Evolutionary conservation across 176 grass and related monocot genomes (phyloP), one percentile per base, ranked within the genome.

Genomic region (Chloris gayana): DNA sequence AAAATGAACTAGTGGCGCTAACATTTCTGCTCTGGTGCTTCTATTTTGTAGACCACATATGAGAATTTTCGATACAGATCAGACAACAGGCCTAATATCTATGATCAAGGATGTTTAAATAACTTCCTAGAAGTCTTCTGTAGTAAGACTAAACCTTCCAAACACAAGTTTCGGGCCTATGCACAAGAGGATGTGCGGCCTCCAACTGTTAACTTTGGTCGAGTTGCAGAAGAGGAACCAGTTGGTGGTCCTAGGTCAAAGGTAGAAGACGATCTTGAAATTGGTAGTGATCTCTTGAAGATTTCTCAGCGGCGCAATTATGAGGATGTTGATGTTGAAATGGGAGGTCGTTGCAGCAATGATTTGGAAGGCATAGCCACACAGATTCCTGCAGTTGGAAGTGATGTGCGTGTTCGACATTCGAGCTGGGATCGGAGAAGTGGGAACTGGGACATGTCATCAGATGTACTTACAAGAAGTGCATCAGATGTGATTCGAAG

Each of bases 211-310:
- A 88, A 77, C 72, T 84, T 78, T 25, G 83, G 79, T 61, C 82
- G 83, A 64, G 73, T 73, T 13, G 60, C 56, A 44, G 81, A 91
- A 47, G 83, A 90, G 15, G 90, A 97, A 53, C 78, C 78, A 22
- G 61, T 72, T 73, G 87, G 92, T 17, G 81, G 88, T 21, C 90
- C 88, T 72, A 90, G 93, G 68, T 87, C 88, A 15, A 99, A 99
- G 85, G 90, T 95, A 33, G 96, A 99, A 82, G 92, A 99, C 63
- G 96, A 99, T 75, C 87, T 93, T 75, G 93, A 99, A 70, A 95
- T 99, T 26, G 93, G 90, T 22, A 86, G 78, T 15, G 90, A 99
- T 88, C 78, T 95, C 65, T 70, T 93, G 80, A 93, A 95, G 80
- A 99, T 99, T 37, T 99, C 96, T n/a, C 88, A 85, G 53, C 84